Evolutionary conservation across 371 early-diverging fungal genomes (phyloP).

Genomic region (Apophysomyces variabilis): DNA sequence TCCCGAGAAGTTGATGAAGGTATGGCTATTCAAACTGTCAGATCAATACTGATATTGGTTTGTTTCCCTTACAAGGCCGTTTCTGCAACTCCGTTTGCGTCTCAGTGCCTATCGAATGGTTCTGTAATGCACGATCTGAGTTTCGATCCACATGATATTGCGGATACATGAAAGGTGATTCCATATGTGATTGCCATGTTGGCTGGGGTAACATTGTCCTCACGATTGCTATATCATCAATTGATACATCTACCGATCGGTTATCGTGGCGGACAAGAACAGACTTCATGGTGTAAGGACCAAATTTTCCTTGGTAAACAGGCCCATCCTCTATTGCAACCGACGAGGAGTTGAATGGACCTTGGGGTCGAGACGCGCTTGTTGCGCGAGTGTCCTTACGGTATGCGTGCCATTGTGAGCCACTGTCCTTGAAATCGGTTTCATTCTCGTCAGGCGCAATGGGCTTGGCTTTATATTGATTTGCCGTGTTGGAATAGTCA

Average conservation of each 20-base stretch:
- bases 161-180: slow-evolving; percentile 22
- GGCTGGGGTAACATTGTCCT: not conserved
- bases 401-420: too few species aligned
- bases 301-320: not conserved
- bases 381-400: not conserved
- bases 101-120: not conserved
- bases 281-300: not conserved
- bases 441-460: not conserved
- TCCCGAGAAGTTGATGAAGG: not conserved
- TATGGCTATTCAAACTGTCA: not conserved
- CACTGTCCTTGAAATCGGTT: not conserved
- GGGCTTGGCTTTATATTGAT: not conserved
- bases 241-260: not conserved
- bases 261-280: not conserved
- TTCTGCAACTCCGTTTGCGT: not conserved
- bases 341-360: not conserved
- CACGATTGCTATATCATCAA: not conserved
- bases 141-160: not conserved
- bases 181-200: not conserved
- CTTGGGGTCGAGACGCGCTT: not conserved
- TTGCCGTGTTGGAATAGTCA: not conserved
- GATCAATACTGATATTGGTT: not conserved
- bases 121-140: not conserved
- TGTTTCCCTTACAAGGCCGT: not conserved
- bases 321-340: not conserved